phyloP scores from a whole-genome alignment of 805 yeast genomes.

The Nematodospora valgi region DNA sequence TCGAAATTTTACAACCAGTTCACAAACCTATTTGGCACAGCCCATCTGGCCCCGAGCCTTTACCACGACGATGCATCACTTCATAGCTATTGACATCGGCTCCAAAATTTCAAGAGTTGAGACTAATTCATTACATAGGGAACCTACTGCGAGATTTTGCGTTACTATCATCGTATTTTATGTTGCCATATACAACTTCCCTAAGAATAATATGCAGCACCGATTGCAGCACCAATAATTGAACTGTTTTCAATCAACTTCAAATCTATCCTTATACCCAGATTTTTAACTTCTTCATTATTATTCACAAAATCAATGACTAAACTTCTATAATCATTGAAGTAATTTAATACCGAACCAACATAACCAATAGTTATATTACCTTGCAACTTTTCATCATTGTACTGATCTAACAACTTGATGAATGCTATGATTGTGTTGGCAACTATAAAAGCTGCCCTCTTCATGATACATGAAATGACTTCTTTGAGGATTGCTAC shows the following conservation, averaged over 20 bases:
- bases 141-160: too few relatives aligned
- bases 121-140: too few relatives aligned
- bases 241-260: conserved; percentile 44
- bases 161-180: too few relatives aligned
- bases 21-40: background rate
- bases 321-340: conserved; percentile 33
- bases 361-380: conserved; percentile 42
- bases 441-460: conserved; percentile 46
- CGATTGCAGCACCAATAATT: conserved; percentile 53
- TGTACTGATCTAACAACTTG: conserved; percentile 22
- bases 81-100: too few relatives aligned
- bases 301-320: conserved; percentile 22
- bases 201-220: conserved; percentile 37
- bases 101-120: too few relatives aligned
- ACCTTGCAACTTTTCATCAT: conserved; percentile 17
- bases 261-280: conserved; percentile 34
- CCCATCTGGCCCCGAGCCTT: too few relatives aligned
- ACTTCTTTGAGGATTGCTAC: conserved; percentile 24
- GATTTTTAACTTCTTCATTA: conserved; percentile 19
- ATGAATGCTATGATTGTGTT: conserved; percentile 37
- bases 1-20: background rate
- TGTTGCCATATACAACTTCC: too few relatives aligned
- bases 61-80: too few relatives aligned
- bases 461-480: conserved; percentile 34
- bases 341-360: conserved; percentile 50